Conservation (phyloP, 2,329 filamentous ascomycete genomes). For the Westerdykella aurantiaca region DNA sequence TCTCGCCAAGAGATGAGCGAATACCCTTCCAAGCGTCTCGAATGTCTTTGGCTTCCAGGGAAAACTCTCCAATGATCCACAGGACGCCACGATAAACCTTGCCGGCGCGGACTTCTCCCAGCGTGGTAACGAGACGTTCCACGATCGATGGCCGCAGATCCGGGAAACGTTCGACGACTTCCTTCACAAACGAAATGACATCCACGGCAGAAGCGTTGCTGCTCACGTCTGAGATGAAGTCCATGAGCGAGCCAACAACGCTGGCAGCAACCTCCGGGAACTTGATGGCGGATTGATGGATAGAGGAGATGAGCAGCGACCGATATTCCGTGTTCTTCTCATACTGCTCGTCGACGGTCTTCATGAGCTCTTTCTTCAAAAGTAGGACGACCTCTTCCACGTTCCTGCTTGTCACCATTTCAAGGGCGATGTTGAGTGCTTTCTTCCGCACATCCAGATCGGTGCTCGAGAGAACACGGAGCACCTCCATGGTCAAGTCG, state of each 20-base stretch:
- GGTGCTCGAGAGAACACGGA: slow-evolving; percentile 88
- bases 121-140: slow-evolving; percentile 77
- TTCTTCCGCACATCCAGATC: slow-evolving; percentile 95
- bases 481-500: slow-evolving; percentile 93
- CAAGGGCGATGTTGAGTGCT: slow-evolving; percentile 80
- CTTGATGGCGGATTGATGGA: slow-evolving; percentile 97
- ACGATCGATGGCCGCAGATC: slow-evolving; percentile 82
- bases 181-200: slow-evolving; percentile 97
- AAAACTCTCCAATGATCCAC: slow-evolving; percentile 98
- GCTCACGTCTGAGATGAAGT: slow-evolving; percentile 98
- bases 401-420: slow-evolving; percentile 99
- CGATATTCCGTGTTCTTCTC: slow-evolving; percentile 65
- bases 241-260: slow-evolving; percentile 95
- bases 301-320: slow-evolving; percentile 90
- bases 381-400: slow-evolving; percentile 95
- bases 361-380: slow-evolving; percentile 93
- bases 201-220: slow-evolving; percentile 96
- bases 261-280: slow-evolving; percentile 97
- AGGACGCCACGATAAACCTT: slow-evolving; percentile 96
- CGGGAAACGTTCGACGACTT: slow-evolving; percentile 97
- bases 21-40: slow-evolving; percentile 96
- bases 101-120: slow-evolving; percentile 88
- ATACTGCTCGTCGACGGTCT: slow-evolving; percentile 97
- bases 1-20: slow-evolving; percentile 87
- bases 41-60: slow-evolving; percentile 87